Evolutionary conservation across 148 eudicot species (phyloP).

Genomic region (Limonium bicolor): DNA sequence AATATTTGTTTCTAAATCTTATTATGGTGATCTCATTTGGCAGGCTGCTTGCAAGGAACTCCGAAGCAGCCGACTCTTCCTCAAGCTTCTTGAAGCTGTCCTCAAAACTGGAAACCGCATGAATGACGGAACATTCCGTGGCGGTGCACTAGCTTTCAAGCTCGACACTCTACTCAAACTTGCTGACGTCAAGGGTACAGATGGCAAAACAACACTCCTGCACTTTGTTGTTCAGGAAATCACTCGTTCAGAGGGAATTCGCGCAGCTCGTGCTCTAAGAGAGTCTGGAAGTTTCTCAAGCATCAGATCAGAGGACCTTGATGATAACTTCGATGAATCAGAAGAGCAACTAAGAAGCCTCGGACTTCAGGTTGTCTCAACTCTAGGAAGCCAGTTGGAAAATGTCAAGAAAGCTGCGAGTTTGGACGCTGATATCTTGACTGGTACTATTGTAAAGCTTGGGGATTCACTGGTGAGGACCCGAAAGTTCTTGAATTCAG

Average conservation of each 20-base stretch:
- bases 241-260: conserved; percentile 64
- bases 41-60: conserved; percentile 80
- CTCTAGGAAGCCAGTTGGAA: conserved; percentile 43
- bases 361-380: conserved; percentile 58
- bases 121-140: conserved; percentile 75
- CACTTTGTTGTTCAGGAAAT: conserved; percentile 77
- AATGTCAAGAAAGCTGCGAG: conserved; percentile 55
- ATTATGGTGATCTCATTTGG: neutral
- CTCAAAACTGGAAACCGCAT: conserved; percentile 80
- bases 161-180: conserved; percentile 69
- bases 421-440: conserved; percentile 40
- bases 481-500: conserved; percentile 37
- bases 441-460: conserved; percentile 41
- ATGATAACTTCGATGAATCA: conserved; percentile 23
- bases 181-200: conserved; percentile 67
- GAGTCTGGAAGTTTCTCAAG: conserved; percentile 28
- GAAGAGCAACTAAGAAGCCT: conserved; percentile 45
- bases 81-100: conserved; percentile 78
- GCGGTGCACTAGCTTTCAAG: conserved; percentile 73
- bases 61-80: conserved; percentile 50
- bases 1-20: neutral
- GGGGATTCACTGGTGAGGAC: conserved; percentile 34
- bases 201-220: conserved; percentile 72
- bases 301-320: conserved; percentile 28
- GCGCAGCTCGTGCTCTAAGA: conserved; percentile 42